Conservation (phyloP, 2,329 filamentous ascomycete species). For the Neonectria punicea region DNA sequence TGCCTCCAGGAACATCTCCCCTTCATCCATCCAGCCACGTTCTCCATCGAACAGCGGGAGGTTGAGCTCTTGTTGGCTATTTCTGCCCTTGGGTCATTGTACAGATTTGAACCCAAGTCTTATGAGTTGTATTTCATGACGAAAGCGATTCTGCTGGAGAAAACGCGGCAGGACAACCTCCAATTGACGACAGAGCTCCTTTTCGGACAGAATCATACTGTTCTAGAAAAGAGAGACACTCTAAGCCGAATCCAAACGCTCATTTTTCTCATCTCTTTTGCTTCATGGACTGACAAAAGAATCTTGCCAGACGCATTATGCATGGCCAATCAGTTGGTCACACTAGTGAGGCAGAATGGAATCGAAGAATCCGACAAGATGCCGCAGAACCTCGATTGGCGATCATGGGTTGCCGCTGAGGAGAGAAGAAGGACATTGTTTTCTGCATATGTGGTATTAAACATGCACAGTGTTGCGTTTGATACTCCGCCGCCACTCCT, state of each 20-base stretch:
- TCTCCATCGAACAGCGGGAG: neutral
- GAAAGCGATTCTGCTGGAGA: slow-evolving; percentile 3
- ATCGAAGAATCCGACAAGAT: neutral
- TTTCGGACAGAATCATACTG: neutral
- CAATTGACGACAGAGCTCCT: neutral
- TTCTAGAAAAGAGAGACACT: neutral
- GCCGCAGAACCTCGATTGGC: neutral
- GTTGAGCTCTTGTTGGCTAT: neutral
- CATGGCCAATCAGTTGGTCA: neutral
- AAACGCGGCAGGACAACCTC: neutral
- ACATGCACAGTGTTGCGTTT: slow-evolving; percentile 4
- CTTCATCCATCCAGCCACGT: slow-evolving; percentile 2
- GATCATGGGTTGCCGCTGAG: neutral
- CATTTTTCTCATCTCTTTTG: neutral
- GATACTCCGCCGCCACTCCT: neutral
- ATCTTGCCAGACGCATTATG: neutral
- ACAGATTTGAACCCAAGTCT: neutral
- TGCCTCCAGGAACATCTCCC: slow-evolving; percentile 7
- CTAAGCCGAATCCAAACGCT: neutral
- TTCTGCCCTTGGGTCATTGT: neutral
- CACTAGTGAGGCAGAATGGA: neutral
- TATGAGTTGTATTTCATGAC: neutral
- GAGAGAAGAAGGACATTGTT: slow-evolving; percentile 1
- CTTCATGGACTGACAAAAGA: slow-evolving; percentile 1
- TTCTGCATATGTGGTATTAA: slow-evolving; percentile 1